A percentile compares a stretch with the other conserved stretches of the same genome.
phyloP scores from a whole-genome alignment of 2,329 filamentous ascomycete genomes.

The Paecilomyces niveus region DNA sequence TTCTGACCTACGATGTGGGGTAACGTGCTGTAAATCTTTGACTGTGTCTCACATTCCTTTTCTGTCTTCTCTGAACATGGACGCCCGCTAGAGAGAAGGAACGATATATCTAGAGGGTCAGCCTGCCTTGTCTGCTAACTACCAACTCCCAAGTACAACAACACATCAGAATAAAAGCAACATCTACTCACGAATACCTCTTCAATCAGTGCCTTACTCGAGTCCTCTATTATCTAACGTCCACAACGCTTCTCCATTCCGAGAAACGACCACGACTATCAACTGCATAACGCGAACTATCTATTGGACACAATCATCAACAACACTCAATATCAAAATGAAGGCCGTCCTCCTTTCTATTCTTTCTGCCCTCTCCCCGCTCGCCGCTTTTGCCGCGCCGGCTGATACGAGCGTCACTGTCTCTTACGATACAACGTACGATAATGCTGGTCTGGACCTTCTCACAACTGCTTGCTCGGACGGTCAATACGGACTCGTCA shows the following conservation, averaged over 20 bases:
- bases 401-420: conserved; percentile 39
- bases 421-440: conserved; percentile 67
- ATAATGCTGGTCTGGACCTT: conserved; percentile 51
- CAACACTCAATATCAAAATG: neutral
- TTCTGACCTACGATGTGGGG: neutral
- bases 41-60: neutral
- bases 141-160: neutral
- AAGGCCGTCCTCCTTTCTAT: conserved; percentile 12
- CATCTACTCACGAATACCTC: neutral
- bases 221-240: neutral
- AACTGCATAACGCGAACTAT: neutral
- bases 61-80: neutral
- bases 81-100: neutral
- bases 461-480: conserved; percentile 41
- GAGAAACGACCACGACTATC: neutral
- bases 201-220: neutral
- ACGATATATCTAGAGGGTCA: neutral
- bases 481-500: conserved; percentile 26
- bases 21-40: neutral
- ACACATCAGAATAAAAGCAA: neutral
- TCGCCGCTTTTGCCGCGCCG: conserved; percentile 5
- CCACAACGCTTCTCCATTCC: neutral
- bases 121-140: neutral
- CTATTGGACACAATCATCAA: neutral
- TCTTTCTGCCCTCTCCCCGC: conserved; percentile 4